Evolutionary conservation across 192 early-diverging fungal species (phyloP), one percentile per base, ranked within the genome.

Genomic region (Entomortierella beljakovae): DNA sequence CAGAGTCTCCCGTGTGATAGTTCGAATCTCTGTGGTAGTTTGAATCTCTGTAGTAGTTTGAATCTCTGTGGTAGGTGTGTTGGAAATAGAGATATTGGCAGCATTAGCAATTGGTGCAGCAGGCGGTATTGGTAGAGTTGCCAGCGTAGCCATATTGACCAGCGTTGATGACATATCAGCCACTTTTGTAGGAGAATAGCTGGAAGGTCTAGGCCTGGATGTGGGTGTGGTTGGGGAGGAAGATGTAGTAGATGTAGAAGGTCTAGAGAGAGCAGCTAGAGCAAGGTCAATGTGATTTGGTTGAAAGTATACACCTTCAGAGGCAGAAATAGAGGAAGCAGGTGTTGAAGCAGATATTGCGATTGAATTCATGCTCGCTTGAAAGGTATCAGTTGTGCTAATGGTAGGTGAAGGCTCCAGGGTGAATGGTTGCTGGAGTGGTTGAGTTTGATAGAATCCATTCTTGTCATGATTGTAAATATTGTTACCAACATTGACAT

Each of bases 171-270:
- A 79, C 1, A 79, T 67, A 23, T 79, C 67, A 0, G 66, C 43
- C 22, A 79, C 37, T 29, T 79, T 79, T 40, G 55, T 79, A 49
- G 74, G 74, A 32, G 74, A 52, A 64, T 79, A 79, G 52, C 74
- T 79, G 22, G 74, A 79, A 26, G 74, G 74, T 37, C 74, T 60
- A 34, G 74, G 74, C 1, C 74, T 60, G 38, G 13, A 50, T 18
- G 42, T 43, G 2, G 65, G 43, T 5, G 37, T 52, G n/a, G 32
- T 57, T 35, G 49, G 40, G 15, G 60, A 35, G 6, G 71, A 64
- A 16, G 70, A 63, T 0, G 48, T 66, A 29, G 64, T 65, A 10
- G 61, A 59, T n/a, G 63, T 65, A 6, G 74, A 66, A 35, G 65
- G 54, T 33, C 64, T 33, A 37, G 65, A 61, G 33, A 68, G 53